Conservation (phyloP, 2,329 filamentous ascomycete species). For the Aspergillus neotritici region DNA sequence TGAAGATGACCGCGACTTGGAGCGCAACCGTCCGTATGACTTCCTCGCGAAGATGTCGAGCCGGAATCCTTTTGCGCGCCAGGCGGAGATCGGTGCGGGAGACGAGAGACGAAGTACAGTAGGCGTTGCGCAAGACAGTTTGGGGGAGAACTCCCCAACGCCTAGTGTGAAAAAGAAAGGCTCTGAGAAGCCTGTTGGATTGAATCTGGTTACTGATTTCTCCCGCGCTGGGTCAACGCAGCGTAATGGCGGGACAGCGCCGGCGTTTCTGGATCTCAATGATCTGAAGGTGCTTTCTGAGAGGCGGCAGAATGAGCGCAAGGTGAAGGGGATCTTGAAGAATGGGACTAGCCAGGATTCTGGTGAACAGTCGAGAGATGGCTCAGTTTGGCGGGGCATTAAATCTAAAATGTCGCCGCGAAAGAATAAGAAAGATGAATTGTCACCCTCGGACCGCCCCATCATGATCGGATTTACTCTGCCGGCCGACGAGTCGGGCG, state of each 20-base stretch:
- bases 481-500: constrained; percentile 28
- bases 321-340: constrained; percentile 16
- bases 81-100: constrained; percentile 1
- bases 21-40: constrained; percentile 27
- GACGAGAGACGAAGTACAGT: constrained; percentile 11
- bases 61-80: constrained; percentile 13
- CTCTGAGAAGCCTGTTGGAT: constrained; percentile 28
- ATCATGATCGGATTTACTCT: constrained; percentile 44
- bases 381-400: constrained; percentile 14
- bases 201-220: constrained; percentile 43
- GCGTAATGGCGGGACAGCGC: constrained; percentile 7
- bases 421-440: constrained; percentile 26
- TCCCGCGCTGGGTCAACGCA: constrained; percentile 13
- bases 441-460: constrained; percentile 42
- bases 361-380: constrained; percentile 2
- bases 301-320: constrained; percentile 29
- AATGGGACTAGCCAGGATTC: constrained; percentile 15
- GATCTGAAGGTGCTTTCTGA: constrained; percentile 34
- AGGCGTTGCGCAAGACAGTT: constrained; percentile 7
- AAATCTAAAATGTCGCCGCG: constrained; percentile 13
- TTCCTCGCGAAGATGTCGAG: constrained; percentile 23
- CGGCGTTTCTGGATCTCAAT: constrained; percentile 33
- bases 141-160: neutral
- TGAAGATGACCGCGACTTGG: constrained; percentile 24
- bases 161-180: constrained; percentile 18